Conservation (phyloP, 2,329 filamentous ascomycete genomes). For the Fusarium sublunatum region DNA sequence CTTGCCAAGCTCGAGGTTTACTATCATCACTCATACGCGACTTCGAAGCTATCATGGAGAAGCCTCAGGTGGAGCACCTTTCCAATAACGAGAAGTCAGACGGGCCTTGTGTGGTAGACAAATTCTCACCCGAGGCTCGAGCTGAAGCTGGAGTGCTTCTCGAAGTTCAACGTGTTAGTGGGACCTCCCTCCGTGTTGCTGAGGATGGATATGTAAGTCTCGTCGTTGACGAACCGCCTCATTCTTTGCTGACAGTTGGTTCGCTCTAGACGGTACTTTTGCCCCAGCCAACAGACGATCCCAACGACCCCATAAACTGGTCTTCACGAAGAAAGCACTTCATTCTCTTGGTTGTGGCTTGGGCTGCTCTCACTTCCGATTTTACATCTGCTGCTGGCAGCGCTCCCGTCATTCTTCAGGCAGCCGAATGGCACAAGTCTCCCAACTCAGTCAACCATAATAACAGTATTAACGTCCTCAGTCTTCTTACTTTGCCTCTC, state of each 20-base stretch:
- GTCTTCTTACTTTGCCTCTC: no score
- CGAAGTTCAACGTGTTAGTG: slow-evolving; percentile 1
- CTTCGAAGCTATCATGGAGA: slow-evolving; percentile 19
- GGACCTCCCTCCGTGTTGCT: slow-evolving; percentile 25
- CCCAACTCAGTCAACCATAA: slow-evolving; percentile 21
- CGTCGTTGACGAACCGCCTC: background rate
- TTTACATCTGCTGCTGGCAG: slow-evolving; percentile 37
- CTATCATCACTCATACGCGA: background rate
- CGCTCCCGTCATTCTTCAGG: slow-evolving; percentile 34
- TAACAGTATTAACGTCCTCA: slow-evolving; percentile 35
- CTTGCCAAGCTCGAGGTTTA: slow-evolving; percentile 5
- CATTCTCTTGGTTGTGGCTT: slow-evolving; percentile 33
- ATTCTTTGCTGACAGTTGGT: background rate
- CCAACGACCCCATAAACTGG: slow-evolving; percentile 38
- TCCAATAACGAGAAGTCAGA: slow-evolving; percentile 25
- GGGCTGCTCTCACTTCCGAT: slow-evolving; percentile 33
- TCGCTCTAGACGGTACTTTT: slow-evolving; percentile 29
- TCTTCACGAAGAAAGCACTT: slow-evolving; percentile 36
- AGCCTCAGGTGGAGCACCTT: slow-evolving; percentile 32
- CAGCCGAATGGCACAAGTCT: slow-evolving; percentile 26
- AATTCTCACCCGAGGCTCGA: slow-evolving; percentile 22
- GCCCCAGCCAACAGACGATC: slow-evolving; percentile 34
- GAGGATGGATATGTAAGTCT: slow-evolving; percentile 33
- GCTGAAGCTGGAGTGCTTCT: slow-evolving; percentile 34
- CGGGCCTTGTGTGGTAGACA: slow-evolving; percentile 2